phyloP scores from a whole-genome alignment of 768 basidiomycete genomes.

The Collybia nuda region DNA sequence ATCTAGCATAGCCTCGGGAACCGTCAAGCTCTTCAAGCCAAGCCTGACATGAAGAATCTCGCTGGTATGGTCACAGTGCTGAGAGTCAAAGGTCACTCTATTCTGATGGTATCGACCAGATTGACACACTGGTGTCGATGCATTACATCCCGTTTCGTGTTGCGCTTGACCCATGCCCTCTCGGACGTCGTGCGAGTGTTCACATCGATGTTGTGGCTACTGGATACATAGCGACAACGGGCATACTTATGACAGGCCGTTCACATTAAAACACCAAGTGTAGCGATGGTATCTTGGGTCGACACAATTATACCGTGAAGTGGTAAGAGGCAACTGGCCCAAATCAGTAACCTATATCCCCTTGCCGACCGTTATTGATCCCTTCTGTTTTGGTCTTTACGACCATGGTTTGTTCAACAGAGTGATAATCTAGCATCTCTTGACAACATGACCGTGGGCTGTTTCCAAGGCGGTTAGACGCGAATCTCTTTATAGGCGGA shows the following conservation, averaged over 20 bases:
- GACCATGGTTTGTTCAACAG: slow-evolving; percentile 35
- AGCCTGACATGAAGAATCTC: slow-evolving; percentile 4
- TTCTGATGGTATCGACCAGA: slow-evolving; percentile 14
- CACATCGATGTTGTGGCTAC: too few species aligned
- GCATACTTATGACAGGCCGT: neutral
- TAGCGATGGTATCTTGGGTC: slow-evolving; percentile 16
- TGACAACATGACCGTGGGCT: slow-evolving; percentile 59
- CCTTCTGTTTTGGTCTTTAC: slow-evolving; percentile 38
- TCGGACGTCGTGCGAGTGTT: neutral
- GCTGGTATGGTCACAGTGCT: slow-evolving; percentile 9
- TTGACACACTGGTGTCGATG: slow-evolving; percentile 9
- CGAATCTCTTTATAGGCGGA: slow-evolving; percentile 38
- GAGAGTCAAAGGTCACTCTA: slow-evolving; percentile 6
- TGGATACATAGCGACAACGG: neutral
- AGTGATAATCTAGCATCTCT: slow-evolving; percentile 40
- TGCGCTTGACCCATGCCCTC: neutral
- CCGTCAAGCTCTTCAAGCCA: slow-evolving; percentile 1
- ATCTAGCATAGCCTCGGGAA: slow-evolving; percentile 5
- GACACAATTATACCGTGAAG: slow-evolving; percentile 1
- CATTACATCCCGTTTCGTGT: neutral
- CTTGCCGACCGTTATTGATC: slow-evolving; percentile 64
- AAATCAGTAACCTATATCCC: slow-evolving; percentile 42
- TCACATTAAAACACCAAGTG: neutral
- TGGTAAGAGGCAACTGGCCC: slow-evolving; percentile 4
- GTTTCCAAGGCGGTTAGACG: slow-evolving; percentile 47